These are phyloP conservation scores for Zymoseptoria passerinii DNA, from an alignment of 2,329 filamentous ascomycete species.

Conservation along the genomic window DNA sequence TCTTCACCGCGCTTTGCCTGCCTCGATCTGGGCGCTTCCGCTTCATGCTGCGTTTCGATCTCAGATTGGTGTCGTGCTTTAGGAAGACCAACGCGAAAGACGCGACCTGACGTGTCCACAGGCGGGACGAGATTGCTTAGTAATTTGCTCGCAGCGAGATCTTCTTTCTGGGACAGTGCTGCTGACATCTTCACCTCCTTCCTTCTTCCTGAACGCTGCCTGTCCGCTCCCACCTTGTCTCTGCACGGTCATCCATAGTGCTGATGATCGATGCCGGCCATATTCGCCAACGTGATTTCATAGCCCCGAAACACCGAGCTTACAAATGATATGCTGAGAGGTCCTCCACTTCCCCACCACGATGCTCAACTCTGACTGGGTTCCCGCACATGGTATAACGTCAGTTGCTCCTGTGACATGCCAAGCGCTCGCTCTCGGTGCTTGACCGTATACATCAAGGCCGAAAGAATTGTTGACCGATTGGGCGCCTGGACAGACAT, in stretches of 20 bases:
- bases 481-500: too few species aligned
- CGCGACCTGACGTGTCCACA: neutral
- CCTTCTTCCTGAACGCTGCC: neutral
- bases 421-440: neutral
- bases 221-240: neutral
- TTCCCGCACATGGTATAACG: too few species aligned
- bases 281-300: neutral
- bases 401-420: neutral
- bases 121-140: neutral
- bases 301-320: neutral
- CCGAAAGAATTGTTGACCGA: neutral
- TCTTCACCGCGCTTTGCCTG: conserved; percentile 8
- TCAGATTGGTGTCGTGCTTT: neutral
- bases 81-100: neutral
- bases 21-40: conserved; percentile 10
- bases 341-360: neutral
- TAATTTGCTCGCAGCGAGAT: neutral
- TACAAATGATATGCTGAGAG: neutral
- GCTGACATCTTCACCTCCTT: neutral
- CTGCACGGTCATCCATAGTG: neutral
- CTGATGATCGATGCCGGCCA: neutral
- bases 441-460: neutral
- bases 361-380: neutral
- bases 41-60: conserved; percentile 11
- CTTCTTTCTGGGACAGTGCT: neutral